These are phyloP conservation scores for Rhododendron simsii DNA, from an alignment of 148 eudicot species.

Conservation along the genomic window DNA sequence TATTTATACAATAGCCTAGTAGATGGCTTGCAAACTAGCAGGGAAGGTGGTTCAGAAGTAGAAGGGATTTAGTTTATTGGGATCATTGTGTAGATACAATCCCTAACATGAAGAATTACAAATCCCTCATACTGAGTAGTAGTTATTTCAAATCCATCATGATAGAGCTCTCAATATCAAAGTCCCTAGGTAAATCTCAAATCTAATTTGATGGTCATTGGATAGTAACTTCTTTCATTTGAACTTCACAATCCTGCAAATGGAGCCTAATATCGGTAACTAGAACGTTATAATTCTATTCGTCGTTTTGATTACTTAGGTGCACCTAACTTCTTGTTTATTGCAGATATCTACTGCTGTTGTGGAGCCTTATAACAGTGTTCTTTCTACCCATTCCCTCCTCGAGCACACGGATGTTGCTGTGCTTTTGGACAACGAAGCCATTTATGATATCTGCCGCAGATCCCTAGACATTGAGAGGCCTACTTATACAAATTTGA, in stretches of 20 bases:
- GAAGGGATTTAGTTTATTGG: neutral
- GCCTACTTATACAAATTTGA: conserved; percentile 54
- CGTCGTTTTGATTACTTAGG: neutral
- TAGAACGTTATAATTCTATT: neutral
- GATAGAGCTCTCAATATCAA: neutral
- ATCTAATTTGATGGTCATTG: neutral
- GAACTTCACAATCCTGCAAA: neutral
- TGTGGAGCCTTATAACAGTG: conserved; percentile 68
- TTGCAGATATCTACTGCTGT: conserved; percentile 67
- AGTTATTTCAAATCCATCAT: neutral
- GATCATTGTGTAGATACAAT: neutral
- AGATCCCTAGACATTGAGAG: conserved; percentile 58
- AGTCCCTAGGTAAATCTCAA: neutral
- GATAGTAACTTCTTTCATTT: neutral
- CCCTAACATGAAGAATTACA: neutral
- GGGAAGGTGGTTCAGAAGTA: neutral
- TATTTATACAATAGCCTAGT: neutral
- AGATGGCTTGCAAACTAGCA: neutral
- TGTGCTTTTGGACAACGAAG: conserved; percentile 63
- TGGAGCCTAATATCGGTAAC: neutral
- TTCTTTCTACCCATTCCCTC: conserved; percentile 60
- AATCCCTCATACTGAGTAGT: neutral
- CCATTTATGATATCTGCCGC: conserved; percentile 57
- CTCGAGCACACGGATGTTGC: conserved; percentile 63
- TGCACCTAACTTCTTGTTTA: neutral